Conservation (phyloP, 1,284 basidiomycete genomes). For the Sanguinoderma infundibulare region DNA sequence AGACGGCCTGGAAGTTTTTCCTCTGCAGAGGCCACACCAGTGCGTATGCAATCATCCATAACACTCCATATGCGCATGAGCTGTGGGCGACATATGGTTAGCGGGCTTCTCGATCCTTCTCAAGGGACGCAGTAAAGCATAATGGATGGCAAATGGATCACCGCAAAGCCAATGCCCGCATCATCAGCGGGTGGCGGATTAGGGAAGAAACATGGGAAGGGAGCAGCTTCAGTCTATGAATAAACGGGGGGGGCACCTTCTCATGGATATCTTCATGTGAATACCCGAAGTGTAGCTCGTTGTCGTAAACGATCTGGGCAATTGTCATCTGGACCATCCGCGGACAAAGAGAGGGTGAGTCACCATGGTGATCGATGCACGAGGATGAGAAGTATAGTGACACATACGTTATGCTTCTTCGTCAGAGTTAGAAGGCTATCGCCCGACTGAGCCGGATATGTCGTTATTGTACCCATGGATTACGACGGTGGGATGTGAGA, state of each 20-base stretch:
- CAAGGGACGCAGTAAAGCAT: not conserved
- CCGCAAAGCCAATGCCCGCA: not conserved
- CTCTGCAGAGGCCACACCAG: slow-evolving; percentile 83
- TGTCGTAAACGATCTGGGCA: slow-evolving; percentile 94
- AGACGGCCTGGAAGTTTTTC: slow-evolving; percentile 85
- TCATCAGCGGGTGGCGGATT: not conserved
- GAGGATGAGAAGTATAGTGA: slow-evolving; percentile 3
- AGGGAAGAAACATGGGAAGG: not conserved
- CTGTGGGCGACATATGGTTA: slow-evolving; percentile 38
- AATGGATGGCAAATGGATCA: not conserved
- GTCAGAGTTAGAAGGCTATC: slow-evolving; percentile 80
- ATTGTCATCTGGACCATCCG: slow-evolving; percentile 75
- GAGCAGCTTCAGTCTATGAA: not conserved
- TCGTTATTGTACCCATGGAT: too few relatives aligned
- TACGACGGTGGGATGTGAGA: not conserved
- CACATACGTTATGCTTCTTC: slow-evolving; percentile 79
- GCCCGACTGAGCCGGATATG: slow-evolving; percentile 54
- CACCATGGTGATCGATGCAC: slow-evolving; percentile 18
- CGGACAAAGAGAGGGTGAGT: slow-evolving; percentile 22
- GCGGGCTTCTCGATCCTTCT: not conserved
- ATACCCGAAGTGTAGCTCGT: slow-evolving; percentile 84
- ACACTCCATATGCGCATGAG: slow-evolving; percentile 85
- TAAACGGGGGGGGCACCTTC: slow-evolving; percentile 52
- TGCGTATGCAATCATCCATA: slow-evolving; percentile 94
- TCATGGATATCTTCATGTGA: slow-evolving; percentile 77